Evolutionary conservation across 441 rosid genomes (phyloP).

Genomic region (Populus hybrid): DNA sequence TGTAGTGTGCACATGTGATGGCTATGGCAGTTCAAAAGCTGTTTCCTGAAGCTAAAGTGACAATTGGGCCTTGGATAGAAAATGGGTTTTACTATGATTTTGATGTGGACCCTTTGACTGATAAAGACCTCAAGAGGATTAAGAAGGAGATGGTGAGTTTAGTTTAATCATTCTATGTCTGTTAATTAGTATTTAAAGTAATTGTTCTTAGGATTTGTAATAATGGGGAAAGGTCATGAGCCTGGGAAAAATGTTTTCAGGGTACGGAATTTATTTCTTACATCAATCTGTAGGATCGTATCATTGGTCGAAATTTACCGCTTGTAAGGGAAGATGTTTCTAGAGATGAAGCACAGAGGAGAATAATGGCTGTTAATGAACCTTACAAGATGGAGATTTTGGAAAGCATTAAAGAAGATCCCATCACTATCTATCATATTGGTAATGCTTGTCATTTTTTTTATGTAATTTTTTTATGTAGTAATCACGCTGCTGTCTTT

Average conservation of each 20-base stretch:
- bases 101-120: constrained; percentile 85
- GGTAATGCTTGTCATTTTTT: constrained; percentile 35
- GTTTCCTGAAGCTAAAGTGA: constrained; percentile 83
- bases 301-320: constrained; percentile 77
- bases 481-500: neutral
- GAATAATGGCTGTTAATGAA: constrained; percentile 75
- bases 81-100: constrained; percentile 92
- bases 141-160: constrained; percentile 94
- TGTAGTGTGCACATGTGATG: constrained; percentile 96
- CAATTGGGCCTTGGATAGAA: constrained; percentile 98
- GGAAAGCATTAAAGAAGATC: constrained; percentile 76
- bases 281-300: constrained; percentile 75
- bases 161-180: neutral
- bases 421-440: constrained; percentile 84
- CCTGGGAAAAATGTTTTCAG: constrained; percentile 31
- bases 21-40: constrained; percentile 98
- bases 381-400: constrained; percentile 94
- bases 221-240: constrained; percentile 16
- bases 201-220: neutral
- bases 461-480: neutral
- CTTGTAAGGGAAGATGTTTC: constrained; percentile 84
- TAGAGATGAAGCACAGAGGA: constrained; percentile 71
- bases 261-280: constrained; percentile 41
- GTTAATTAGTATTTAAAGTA: neutral
- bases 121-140: constrained; percentile 81